Evolutionary conservation across 2,329 filamentous ascomycete genomes (phyloP).

Genomic region (Diplodia corticola): DNA sequence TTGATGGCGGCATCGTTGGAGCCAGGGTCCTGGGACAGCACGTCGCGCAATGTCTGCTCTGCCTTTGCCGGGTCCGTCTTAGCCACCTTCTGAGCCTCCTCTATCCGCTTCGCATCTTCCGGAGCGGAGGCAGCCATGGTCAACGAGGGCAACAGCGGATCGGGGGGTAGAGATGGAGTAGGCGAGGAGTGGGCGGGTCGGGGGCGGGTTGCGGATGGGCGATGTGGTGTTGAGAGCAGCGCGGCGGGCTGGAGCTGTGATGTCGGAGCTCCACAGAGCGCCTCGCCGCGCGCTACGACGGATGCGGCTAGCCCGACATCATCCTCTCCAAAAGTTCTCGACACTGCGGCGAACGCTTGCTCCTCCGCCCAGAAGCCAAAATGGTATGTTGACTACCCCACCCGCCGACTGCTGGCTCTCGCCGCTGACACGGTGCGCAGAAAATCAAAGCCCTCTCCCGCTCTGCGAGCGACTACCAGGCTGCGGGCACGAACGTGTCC

Average conservation of each 20-base stretch:
- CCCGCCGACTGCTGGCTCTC: background rate
- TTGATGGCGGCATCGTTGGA: constrained; percentile 82
- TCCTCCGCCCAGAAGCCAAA: constrained; percentile 20
- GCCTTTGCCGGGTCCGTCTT: constrained; percentile 82
- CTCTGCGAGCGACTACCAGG: constrained; percentile 64
- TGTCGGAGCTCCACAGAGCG: constrained; percentile 14
- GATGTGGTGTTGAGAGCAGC: constrained; percentile 17
- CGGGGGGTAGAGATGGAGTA: constrained; percentile 5
- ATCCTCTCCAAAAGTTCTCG: constrained; percentile 23
- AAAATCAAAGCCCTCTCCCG: constrained; percentile 63
- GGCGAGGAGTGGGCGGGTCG: constrained; percentile 7
- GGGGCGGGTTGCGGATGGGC: constrained; percentile 17
- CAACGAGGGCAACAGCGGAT: background rate
- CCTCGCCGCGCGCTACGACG: constrained; percentile 11
- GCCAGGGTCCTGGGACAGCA: constrained; percentile 81
- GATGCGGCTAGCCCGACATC: background rate
- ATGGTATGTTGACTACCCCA: constrained; percentile 9
- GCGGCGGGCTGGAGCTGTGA: constrained; percentile 19
- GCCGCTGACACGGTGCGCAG: constrained; percentile 22
- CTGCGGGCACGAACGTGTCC: constrained; percentile 64
- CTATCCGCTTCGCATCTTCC: constrained; percentile 66
- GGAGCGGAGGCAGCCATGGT: constrained; percentile 28
- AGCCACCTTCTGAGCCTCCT: constrained; percentile 82
- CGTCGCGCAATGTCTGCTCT: constrained; percentile 83
- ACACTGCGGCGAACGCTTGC: constrained; percentile 19